Base-by-base conservation (phyloP, 2,329 filamentous ascomycete genomes). In the Raffaelea deltoideospora region DNA sequence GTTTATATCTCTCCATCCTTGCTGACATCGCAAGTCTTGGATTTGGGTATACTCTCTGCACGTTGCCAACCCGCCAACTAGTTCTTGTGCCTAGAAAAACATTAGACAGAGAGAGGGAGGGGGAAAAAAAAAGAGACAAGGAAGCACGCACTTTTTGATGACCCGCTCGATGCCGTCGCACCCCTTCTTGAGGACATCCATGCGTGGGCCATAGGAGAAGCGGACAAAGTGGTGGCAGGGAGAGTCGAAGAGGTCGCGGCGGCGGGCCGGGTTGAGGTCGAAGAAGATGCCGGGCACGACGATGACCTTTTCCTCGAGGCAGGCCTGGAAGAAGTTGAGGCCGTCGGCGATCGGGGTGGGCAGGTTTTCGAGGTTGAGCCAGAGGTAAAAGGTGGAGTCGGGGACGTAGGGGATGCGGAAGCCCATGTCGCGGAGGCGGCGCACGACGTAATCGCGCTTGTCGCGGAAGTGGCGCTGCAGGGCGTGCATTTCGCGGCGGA, bases 221-320 rank as follows among this genome's bases (percentile, higher is more conserved):
- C 85, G 72, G 21, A 92, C 81, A 54, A 88, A 92, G 60, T 90
- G 80, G 60, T 96, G 88, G 60, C 88, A 95, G 41, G 88, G 88
- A 47, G 76, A 84, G 60, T 96, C 88, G 47, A 96, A 96, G 47
- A 96, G 59, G 57, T 96, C 88, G 54, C 88, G 71, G 45, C 88
- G 72, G 56, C 85, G 80, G 26, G 81, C 79, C 4, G 88, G 88
- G 63, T 96, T 96, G 45, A 96, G 61, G 52, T 96, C 88, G 56
- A 96, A 96, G 70, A 96, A 96, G 57, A 96, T 96, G 41, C 88
- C 88, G 0, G 88, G 88, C 5, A 96, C 88, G 15, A 95, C 86
- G 52, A 95, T 95, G 47, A 92, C 84, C 68, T 92, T 92, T 65
- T 95, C 86, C 51, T 82, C 76, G 31, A 96, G 64, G 53, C 90